Evolutionary conservation across 169 alveolate genomes (phyloP), one percentile per base, ranked within the genome.

Genomic region (Plasmodium falciparum): DNA sequence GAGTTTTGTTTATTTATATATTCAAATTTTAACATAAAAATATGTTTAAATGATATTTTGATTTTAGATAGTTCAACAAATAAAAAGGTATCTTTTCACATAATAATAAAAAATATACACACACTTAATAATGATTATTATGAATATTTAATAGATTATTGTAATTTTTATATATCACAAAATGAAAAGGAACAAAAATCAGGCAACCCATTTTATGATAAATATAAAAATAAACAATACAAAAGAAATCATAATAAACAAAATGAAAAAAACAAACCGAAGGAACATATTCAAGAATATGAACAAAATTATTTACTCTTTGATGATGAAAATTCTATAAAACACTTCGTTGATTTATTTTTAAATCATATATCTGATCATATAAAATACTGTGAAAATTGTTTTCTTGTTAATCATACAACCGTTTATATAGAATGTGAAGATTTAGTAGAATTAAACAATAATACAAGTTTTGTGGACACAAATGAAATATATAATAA

Each of bases 41-140:
- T 86, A 15, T 72, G 88, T 67, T 66, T 86, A 67, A 86, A 72
- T 22, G 92, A 86, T 49, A 33, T 65, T 7, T 59, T 86, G 9
- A 86, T 86, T 39, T 86, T 86, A 72, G 92, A 86, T 45, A 86
- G 92, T 63, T 86, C 92, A 20, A 45, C 92, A 15, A 56, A 52
- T 54, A 49, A 71, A 45, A 86, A 86, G 73, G 65, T 86, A n/a
- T 86, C 92, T 11, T 86, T 86, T 73, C 92, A 86, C 49, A 67
- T 86, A 45, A 86, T 86, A 49, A 61, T 86, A 43, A 86, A 86
- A 86, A 86, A 86, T 86, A 86, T 71, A 17, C 92, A 86, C 72
- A 29, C 49, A 47, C 71, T 86, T 9, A 39, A 59, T 49, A 50
- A 50, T n/a, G 70, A 86, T 61, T 86, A 86, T 86, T 71, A 72